phyloP scores from a whole-genome alignment of 1,284 basidiomycete species.

The Cerioporus squamosus region DNA sequence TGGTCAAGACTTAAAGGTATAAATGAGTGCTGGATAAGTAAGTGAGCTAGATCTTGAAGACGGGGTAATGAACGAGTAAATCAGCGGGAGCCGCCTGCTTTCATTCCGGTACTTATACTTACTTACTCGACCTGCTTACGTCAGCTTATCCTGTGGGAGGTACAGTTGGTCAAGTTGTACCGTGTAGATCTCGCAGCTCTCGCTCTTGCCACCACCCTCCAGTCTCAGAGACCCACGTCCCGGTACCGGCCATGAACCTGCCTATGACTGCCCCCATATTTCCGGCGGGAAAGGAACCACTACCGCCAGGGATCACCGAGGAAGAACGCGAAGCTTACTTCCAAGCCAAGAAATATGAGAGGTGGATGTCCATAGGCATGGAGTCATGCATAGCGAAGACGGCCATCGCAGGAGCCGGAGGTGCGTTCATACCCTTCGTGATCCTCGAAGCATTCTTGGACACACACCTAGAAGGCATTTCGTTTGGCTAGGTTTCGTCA shows the following conservation, averaged over 20 bases:
- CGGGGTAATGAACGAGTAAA: too few relatives aligned
- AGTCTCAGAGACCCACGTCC: background rate
- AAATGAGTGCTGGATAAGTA: too few relatives aligned
- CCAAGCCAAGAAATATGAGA: constrained; percentile 78
- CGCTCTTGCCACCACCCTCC: constrained; percentile 2
- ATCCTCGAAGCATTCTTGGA: constrained; percentile 12
- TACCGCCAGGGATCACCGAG: constrained; percentile 83
- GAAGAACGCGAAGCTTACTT: constrained; percentile 74
- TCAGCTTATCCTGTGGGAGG: too few relatives aligned
- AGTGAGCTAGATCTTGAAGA: too few relatives aligned
- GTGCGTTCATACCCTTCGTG: constrained; percentile 47
- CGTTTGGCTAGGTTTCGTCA: constrained; percentile 71
- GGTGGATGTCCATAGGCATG: constrained; percentile 71
- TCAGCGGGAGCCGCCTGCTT: too few relatives aligned
- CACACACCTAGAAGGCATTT: constrained; percentile 26
- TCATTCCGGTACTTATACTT: too few relatives aligned
- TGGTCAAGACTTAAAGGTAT: background rate
- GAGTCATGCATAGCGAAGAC: constrained; percentile 89
- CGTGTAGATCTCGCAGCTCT: too few relatives aligned
- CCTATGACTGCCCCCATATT: constrained; percentile 50
- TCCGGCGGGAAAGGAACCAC: constrained; percentile 71
- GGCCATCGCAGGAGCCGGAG: constrained; percentile 76
- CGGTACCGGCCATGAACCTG: constrained; percentile 17
- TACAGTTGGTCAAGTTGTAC: too few relatives aligned
- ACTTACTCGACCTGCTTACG: too few relatives aligned